Evolutionary conservation across 2,329 filamentous ascomycete species (phyloP), one percentile per base, ranked within the genome.

Genomic region (Incumbomyces lentus): DNA sequence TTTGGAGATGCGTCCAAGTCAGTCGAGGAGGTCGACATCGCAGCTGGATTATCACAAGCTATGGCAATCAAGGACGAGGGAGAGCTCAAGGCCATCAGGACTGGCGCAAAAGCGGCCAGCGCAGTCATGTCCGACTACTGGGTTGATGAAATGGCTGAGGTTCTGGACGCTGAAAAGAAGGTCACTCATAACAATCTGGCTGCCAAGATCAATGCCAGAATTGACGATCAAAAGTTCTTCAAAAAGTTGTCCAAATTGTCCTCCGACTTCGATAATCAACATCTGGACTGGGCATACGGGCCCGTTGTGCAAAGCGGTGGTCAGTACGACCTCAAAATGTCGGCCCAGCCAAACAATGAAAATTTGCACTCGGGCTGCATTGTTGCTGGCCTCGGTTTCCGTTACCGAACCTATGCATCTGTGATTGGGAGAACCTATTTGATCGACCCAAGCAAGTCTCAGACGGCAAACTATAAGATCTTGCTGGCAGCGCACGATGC

Each of bases 61-160:
- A 84, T 98, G 63, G 83, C 90, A 13, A 78, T 95, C 64, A 98
- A 98, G 67, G 92, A 96, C 62, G 89, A 95, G 65, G 84, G 82
- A 59, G 92, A 98, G 67, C 73, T 98, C 75, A 86, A 90, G 55
- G 83, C 86, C 10, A 95, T 98, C 76, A 82, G 93, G 61, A 93
- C 90, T 56, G 88, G 90, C 3, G 92, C 92, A 46, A 85, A 92
- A 62, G 90, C 92, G 39, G 95, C 89, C 57, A 90, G 93, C 55
- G 89, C 88, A 49, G 73, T 96, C 50, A 93, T 96, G 82, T 87
- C 87, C 42, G 87, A 90, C 49, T 98, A 92, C 67, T 96, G 96
- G 64, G 82, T 98, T 55, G 92, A 98, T 62, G 89, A 95, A 64
- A 96, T 98, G 89, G 95, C 90, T 42, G 84, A 85, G 57, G 84